These are phyloP conservation scores for Elongisporangium anandrum DNA, from an alignment of 352 stramenopile genomes.

Conservation along the genomic window DNA sequence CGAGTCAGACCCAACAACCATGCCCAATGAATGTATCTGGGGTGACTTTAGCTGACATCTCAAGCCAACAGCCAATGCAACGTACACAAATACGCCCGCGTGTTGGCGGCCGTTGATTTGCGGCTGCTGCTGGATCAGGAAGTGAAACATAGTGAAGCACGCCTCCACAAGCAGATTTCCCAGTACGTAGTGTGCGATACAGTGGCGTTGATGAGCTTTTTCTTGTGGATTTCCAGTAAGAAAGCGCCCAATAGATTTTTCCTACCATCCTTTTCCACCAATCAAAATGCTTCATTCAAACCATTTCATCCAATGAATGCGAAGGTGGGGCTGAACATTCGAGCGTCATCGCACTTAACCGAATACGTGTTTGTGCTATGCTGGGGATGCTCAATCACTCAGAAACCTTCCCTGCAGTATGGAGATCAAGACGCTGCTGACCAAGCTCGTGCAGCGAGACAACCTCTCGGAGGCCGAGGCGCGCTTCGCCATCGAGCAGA, in stretches of 20 bases:
- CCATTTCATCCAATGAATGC: not conserved
- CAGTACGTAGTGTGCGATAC: not conserved
- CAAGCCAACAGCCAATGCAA: too few species aligned
- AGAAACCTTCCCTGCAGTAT: constrained; percentile 13
- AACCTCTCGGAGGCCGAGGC: constrained; percentile 69
- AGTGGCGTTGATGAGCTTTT: not conserved
- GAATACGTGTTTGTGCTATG: not conserved
- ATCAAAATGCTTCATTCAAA: not conserved
- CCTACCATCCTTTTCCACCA: too few species aligned
- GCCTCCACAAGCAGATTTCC: too few species aligned
- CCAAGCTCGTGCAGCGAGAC: constrained; percentile 68
- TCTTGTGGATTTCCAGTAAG: not conserved
- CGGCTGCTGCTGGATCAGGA: too few species aligned
- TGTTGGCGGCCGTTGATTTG: too few species aligned
- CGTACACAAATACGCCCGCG: too few species aligned
- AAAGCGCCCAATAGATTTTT: too few species aligned
- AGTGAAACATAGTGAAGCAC: too few species aligned
- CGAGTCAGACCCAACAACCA: too few species aligned
- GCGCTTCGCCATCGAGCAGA: constrained; percentile 60
- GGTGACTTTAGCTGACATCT: too few species aligned
- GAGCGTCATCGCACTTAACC: not conserved
- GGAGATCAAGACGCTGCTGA: constrained; percentile 70
- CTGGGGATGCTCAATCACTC: not conserved
- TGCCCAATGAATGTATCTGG: too few species aligned
- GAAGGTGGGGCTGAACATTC: not conserved